Evolutionary conservation across 108 stramenopile genomes (phyloP).

Genomic region (Discostella pseudostelligera): DNA sequence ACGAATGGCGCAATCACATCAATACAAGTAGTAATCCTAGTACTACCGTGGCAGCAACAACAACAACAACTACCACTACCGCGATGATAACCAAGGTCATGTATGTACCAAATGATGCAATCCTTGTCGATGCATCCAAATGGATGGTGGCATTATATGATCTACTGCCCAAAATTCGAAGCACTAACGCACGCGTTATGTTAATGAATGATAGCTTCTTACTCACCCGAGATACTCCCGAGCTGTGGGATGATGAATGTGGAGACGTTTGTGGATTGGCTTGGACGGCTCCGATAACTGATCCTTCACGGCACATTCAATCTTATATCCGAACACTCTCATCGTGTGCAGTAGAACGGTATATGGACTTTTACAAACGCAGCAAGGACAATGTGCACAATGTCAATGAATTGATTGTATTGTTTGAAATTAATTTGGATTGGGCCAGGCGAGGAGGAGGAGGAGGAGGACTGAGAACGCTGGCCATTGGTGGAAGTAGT

Average conservation of each 20-base stretch:
- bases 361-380: conserved; percentile 4
- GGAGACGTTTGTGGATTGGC: conserved; percentile 33
- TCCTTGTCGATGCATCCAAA: conserved; percentile 40
- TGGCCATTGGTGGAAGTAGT: background rate
- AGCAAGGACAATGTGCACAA: conserved; percentile 4
- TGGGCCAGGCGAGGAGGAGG: conserved; percentile 10
- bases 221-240: conserved; percentile 11
- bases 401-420: conserved; percentile 37
- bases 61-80: background rate
- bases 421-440: conserved; percentile 30
- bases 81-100: conserved; percentile 10
- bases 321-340: conserved; percentile 29
- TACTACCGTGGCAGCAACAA: no score
- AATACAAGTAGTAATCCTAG: background rate
- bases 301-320: conserved; percentile 29
- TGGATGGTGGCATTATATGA: conserved; percentile 21
- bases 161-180: conserved; percentile 16
- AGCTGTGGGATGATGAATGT: conserved; percentile 26
- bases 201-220: conserved; percentile 40
- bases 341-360: conserved; percentile 19
- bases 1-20: conserved; percentile 11
- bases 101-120: conserved; percentile 29
- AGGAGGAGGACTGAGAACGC: background rate
- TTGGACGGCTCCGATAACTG: conserved; percentile 22
- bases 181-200: conserved; percentile 22